A percentile compares a stretch with the other conserved stretches of the same genome.
phyloP scores from a whole-genome alignment of 208 protist species.

The Leptomonas pyrrhocoris region DNA sequence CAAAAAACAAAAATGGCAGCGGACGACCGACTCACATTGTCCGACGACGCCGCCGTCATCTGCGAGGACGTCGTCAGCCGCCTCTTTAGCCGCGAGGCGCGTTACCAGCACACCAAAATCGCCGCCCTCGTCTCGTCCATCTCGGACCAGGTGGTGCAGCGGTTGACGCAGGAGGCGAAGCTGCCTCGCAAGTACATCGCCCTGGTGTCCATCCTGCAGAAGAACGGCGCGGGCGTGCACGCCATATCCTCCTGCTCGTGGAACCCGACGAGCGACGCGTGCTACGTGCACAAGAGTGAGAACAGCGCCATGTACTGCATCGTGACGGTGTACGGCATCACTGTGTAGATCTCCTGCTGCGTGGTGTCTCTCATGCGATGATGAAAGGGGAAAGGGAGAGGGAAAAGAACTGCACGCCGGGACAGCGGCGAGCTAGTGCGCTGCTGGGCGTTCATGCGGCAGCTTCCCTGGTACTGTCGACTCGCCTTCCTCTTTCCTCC shows the following conservation, averaged over 20 bases:
- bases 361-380: not conserved
- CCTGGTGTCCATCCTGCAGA: constrained; percentile 85
- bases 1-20: constrained; percentile 19
- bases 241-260: constrained; percentile 87
- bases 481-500: not conserved
- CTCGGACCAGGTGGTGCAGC: constrained; percentile 77
- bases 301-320: constrained; percentile 88
- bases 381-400: no score
- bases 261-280: constrained; percentile 87
- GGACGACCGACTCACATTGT: constrained; percentile 72
- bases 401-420: not conserved
- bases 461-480: no score
- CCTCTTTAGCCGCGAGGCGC: constrained; percentile 66
- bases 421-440: no score
- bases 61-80: constrained; percentile 72
- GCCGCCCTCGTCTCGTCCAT: constrained; percentile 65
- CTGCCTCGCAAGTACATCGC: constrained; percentile 93
- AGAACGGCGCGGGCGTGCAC: constrained; percentile 87
- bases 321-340: constrained; percentile 85
- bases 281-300: constrained; percentile 81
- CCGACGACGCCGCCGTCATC: constrained; percentile 78
- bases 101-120: constrained; percentile 76
- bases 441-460: no score
- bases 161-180: constrained; percentile 79
- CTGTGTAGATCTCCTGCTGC: constrained; percentile 32